These are phyloP conservation scores for Xylaria curta DNA, from an alignment of 495 filamentous ascomycete species.

Conservation along the genomic window DNA sequence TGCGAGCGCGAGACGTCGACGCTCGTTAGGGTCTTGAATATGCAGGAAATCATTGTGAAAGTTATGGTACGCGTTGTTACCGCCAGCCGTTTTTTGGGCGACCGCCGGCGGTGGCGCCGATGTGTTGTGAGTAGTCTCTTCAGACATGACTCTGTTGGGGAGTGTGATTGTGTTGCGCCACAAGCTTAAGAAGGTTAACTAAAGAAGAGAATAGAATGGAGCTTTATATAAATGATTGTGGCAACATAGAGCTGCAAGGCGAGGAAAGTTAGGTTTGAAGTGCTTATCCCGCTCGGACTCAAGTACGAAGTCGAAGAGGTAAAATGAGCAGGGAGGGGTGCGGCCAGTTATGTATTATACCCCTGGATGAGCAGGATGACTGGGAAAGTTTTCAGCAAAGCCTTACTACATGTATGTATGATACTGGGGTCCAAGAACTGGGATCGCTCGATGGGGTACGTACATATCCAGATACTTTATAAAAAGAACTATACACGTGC, in stretches of 20 bases:
- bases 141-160: slow-evolving; percentile 30
- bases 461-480: slow-evolving; percentile 1
- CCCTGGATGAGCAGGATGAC: background rate
- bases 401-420: background rate
- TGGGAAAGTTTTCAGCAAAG: slow-evolving; percentile 10
- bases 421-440: background rate
- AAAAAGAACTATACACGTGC: background rate
- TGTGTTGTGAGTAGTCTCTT: slow-evolving; percentile 23
- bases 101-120: slow-evolving; percentile 16
- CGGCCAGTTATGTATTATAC: slow-evolving; percentile 19
- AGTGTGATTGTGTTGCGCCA: background rate
- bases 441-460: slow-evolving; percentile 5
- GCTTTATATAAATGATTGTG: background rate
- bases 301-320: slow-evolving; percentile 7
- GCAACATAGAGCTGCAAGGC: background rate
- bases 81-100: slow-evolving; percentile 59
- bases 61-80: slow-evolving; percentile 73
- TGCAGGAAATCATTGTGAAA: slow-evolving; percentile 68
- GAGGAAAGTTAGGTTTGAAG: background rate
- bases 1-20: slow-evolving; percentile 74
- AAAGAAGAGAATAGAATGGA: background rate
- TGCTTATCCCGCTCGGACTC: background rate
- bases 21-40: slow-evolving; percentile 74
- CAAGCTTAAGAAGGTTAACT: background rate
- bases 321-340: slow-evolving; percentile 9